A percentile compares a stretch with the other conserved stretches of the same genome.
Conservation (phyloP, 2,329 filamentous ascomycete genomes). For the Septoria linicola region DNA sequence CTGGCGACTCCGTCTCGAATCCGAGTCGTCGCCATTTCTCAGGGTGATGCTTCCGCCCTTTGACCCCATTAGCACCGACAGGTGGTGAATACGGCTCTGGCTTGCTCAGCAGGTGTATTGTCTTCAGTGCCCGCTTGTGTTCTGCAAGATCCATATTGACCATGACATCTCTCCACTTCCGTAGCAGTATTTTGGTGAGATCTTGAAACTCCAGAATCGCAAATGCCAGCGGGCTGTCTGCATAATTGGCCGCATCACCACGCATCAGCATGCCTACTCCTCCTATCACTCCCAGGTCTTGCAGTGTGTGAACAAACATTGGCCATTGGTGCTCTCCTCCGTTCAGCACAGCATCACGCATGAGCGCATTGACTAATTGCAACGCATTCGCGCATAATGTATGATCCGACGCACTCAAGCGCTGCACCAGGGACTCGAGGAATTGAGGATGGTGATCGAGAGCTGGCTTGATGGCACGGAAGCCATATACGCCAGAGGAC, state of each 20-base stretch:
- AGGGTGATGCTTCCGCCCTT: slow-evolving; percentile 67
- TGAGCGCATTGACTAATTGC: slow-evolving; percentile 91
- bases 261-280: slow-evolving; percentile 91
- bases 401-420: slow-evolving; percentile 91
- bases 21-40: slow-evolving; percentile 92
- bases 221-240: slow-evolving; percentile 82
- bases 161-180: slow-evolving; percentile 81
- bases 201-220: slow-evolving; percentile 91
- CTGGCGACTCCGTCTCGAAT: slow-evolving; percentile 86
- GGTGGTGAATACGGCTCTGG: slow-evolving; percentile 57
- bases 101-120: slow-evolving; percentile 65
- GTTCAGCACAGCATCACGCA: slow-evolving; percentile 82
- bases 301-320: slow-evolving; percentile 88
- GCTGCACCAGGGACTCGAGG: slow-evolving; percentile 86
- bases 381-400: slow-evolving; percentile 92
- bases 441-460: slow-evolving; percentile 91
- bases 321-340: slow-evolving; percentile 84
- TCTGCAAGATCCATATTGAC: slow-evolving; percentile 86
- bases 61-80: slow-evolving; percentile 30
- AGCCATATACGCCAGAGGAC: slow-evolving; percentile 73
- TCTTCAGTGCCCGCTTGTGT: slow-evolving; percentile 81
- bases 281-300: slow-evolving; percentile 89
- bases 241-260: slow-evolving; percentile 84
- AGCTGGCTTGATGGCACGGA: slow-evolving; percentile 86
- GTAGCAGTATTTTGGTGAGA: slow-evolving; percentile 48